These are phyloP conservation scores for Ceraceosorus guamensis DNA, from an alignment of 1,284 basidiomycete genomes.

Conservation along the genomic window DNA sequence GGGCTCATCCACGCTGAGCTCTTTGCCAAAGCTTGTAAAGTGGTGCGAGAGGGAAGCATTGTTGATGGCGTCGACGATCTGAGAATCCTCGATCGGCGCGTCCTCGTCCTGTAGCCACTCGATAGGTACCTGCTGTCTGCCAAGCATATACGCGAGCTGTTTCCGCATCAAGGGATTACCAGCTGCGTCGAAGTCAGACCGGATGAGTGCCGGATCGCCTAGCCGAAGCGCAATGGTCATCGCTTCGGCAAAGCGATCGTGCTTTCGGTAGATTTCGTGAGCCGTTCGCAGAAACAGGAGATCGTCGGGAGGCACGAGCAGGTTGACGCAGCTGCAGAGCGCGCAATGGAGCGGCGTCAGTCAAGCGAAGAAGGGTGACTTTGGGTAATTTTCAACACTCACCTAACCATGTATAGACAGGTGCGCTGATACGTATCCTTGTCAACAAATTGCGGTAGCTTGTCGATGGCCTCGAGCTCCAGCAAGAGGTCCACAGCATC, in stretches of 20 bases:
- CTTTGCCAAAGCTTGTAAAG: slow-evolving; percentile 89
- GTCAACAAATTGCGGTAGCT: slow-evolving; percentile 47
- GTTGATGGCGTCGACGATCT: slow-evolving; percentile 61
- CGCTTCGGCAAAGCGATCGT: slow-evolving; percentile 84
- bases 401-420: slow-evolving; percentile 97
- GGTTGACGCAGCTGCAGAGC: slow-evolving; percentile 62
- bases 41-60: slow-evolving; percentile 63
- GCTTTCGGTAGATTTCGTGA: slow-evolving; percentile 80
- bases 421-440: slow-evolving; percentile 83
- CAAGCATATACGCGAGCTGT: slow-evolving; percentile 88
- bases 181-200: slow-evolving; percentile 45
- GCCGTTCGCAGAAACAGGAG: slow-evolving; percentile 80
- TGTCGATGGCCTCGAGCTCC: slow-evolving; percentile 84
- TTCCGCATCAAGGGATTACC: slow-evolving; percentile 65
- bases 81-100: slow-evolving; percentile 52
- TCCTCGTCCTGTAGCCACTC: slow-evolving; percentile 74
- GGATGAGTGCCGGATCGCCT: slow-evolving; percentile 70
- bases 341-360: slow-evolving; percentile 1
- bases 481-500: slow-evolving; percentile 94
- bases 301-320: slow-evolving; percentile 90
- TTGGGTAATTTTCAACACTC: slow-evolving; percentile 39
- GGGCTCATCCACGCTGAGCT: slow-evolving; percentile 81
- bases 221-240: slow-evolving; percentile 79
- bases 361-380: neutral
- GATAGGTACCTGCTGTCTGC: slow-evolving; percentile 81